Evolutionary conservation across 495 filamentous ascomycete genomes (phyloP).

Genomic region (Thermochaetoides thermophila): DNA sequence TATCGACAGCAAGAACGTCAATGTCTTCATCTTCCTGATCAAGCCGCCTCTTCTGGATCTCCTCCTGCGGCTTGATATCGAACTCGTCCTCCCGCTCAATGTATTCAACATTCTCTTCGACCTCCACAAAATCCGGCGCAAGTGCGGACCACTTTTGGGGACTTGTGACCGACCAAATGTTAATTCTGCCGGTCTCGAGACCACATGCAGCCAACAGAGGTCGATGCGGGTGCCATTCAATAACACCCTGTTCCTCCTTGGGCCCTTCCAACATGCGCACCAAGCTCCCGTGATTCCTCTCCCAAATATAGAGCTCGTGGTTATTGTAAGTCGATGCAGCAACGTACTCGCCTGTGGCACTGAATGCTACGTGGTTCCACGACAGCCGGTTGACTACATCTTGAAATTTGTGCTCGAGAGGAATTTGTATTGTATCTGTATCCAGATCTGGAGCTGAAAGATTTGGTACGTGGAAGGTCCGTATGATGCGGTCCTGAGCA

Average conservation of each 20-base stretch:
- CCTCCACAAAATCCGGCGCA: slow-evolving; percentile 90
- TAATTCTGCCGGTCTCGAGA: slow-evolving; percentile 74
- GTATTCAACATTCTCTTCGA: slow-evolving; percentile 97
- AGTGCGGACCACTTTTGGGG: slow-evolving; percentile 94
- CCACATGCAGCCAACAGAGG: slow-evolving; percentile 82
- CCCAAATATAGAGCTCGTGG: slow-evolving; percentile 97
- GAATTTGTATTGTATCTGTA: slow-evolving; percentile 60
- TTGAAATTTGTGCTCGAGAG: slow-evolving; percentile 95
- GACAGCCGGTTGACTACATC: slow-evolving; percentile 87
- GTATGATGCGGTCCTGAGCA: slow-evolving; percentile 79
- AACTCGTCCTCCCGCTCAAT: slow-evolving; percentile 93
- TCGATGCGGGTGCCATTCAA: slow-evolving; percentile 93
- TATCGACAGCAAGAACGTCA: slow-evolving; percentile 68
- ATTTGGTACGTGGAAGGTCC: slow-evolving; percentile 57
- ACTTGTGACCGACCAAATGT: slow-evolving; percentile 83
- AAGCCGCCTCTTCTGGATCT: slow-evolving; percentile 78
- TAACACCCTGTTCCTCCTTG: slow-evolving; percentile 83
- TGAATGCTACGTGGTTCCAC: slow-evolving; percentile 95
- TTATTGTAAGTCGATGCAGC: slow-evolving; percentile 92
- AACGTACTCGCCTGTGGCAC: slow-evolving; percentile 81
- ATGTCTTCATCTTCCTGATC: slow-evolving; percentile 77
- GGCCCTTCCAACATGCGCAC: slow-evolving; percentile 93
- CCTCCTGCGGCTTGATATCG: slow-evolving; percentile 89
- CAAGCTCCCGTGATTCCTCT: slow-evolving; percentile 79
- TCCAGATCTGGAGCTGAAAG: slow-evolving; percentile 39